Percentiles rank a stretch among this genome's conserved stretches.
Evolutionary conservation across 2,329 filamentous ascomycete species (phyloP).

Genomic region (Ceratocystiopsis sp.): DNA sequence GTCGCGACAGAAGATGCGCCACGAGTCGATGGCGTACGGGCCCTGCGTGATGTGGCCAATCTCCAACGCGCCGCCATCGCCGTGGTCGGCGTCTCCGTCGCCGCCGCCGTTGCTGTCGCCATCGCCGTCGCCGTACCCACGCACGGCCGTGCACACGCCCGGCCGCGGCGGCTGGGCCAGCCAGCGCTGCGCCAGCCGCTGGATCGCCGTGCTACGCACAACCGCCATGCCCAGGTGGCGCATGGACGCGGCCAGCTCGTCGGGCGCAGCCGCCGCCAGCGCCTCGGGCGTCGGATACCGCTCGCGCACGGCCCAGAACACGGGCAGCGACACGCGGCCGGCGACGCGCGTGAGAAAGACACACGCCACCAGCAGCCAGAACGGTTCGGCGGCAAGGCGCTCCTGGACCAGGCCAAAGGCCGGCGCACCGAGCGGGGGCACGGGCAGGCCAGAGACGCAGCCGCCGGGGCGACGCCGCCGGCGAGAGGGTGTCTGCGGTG

Average conservation of each 20-base stretch:
- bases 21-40: conserved; percentile 72
- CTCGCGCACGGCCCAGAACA: conserved; percentile 51
- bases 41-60: conserved; percentile 74
- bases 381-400: conserved; percentile 54
- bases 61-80: conserved; percentile 43
- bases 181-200: conserved; percentile 56
- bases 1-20: conserved; percentile 87
- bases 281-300: conserved; percentile 48
- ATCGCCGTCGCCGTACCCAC: conserved; percentile 20
- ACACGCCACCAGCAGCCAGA: conserved; percentile 64
- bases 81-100: too few species aligned
- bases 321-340: conserved; percentile 57
- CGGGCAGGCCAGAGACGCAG: conserved; percentile 39
- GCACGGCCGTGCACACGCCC: conserved; percentile 36
- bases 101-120: too few species aligned
- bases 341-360: conserved; percentile 73
- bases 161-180: conserved; percentile 41
- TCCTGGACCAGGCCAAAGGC: conserved; percentile 75
- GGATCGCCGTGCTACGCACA: conserved; percentile 49
- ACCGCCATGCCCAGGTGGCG: conserved; percentile 53
- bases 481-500: background rate
- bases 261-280: conserved; percentile 38
- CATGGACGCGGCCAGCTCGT: conserved; percentile 44
- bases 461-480: conserved; percentile 17
- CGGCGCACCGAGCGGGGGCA: conserved; percentile 46